Evolutionary conservation across 2,329 filamentous ascomycete genomes (phyloP).

Genomic region (Monosporascus sp.): DNA sequence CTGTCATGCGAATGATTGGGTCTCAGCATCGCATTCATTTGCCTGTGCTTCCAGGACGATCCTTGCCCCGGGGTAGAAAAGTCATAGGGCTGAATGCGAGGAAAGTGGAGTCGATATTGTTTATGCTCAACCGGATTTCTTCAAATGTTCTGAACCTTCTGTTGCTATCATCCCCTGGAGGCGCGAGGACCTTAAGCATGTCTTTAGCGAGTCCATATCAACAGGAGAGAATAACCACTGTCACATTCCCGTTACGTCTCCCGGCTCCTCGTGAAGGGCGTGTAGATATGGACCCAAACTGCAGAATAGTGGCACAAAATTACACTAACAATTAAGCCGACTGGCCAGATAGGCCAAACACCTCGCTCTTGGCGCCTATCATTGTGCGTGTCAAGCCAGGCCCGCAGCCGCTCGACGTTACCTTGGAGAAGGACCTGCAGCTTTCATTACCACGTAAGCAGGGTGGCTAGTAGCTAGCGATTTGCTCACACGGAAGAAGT

Average conservation of each 20-base stretch:
- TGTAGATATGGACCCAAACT: not conserved
- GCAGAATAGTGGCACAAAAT: not conserved
- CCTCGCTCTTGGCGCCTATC: not conserved
- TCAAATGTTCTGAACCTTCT: not conserved
- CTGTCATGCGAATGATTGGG: not conserved
- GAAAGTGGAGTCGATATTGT: not conserved
- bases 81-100: conserved; percentile 1
- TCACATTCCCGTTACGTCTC: not conserved
- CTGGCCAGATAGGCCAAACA: not conserved
- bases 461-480: not conserved
- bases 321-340: not conserved
- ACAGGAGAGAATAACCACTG: not conserved
- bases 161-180: not conserved
- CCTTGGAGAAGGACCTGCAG: not conserved
- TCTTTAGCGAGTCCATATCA: not conserved
- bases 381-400: not conserved
- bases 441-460: not conserved
- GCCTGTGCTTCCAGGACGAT: not conserved
- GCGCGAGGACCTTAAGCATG: not conserved
- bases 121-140: not conserved
- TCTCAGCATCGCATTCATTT: not conserved
- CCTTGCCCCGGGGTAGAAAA: not conserved
- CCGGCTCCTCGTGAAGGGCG: not conserved
- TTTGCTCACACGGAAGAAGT: not conserved
- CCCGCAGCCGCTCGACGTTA: not conserved